A percentile compares a stretch with the other conserved stretches of the same genome.
Conservation (phyloP, 495 filamentous ascomycete genomes). For the Penicillium paxilli region DNA sequence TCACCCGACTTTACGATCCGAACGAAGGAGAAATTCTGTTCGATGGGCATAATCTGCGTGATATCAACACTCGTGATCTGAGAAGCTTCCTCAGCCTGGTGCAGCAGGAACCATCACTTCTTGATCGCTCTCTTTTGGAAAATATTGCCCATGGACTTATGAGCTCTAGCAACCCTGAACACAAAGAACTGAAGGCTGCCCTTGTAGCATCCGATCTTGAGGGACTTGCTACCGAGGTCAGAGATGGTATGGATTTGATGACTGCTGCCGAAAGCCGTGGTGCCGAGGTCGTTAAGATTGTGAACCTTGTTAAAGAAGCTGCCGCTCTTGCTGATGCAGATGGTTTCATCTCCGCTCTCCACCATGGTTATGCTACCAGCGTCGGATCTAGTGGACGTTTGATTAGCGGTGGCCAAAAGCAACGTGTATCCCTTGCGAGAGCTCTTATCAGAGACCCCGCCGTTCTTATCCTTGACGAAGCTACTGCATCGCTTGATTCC, state of each 20-base stretch:
- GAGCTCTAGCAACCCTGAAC: conserved; percentile 50
- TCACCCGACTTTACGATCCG: conserved; percentile 53
- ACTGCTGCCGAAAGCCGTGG: conserved; percentile 31
- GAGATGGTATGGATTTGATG: conserved; percentile 36
- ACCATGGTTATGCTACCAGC: conserved; percentile 50
- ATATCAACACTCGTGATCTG: conserved; percentile 57
- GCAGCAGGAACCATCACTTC: conserved; percentile 65
- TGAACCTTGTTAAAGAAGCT: conserved; percentile 38
- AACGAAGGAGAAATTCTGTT: conserved; percentile 48
- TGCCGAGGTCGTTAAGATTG: conserved; percentile 34
- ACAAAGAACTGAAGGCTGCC: conserved; percentile 37
- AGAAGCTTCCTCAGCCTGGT: conserved; percentile 61
- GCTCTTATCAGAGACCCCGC: conserved; percentile 74
- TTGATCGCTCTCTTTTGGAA: conserved; percentile 65
- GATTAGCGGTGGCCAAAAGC: conserved; percentile 65
- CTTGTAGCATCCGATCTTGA: conserved; percentile 31
- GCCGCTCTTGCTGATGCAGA: conserved; percentile 42
- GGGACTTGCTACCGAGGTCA: conserved; percentile 31
- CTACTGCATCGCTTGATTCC: conserved; percentile 62
- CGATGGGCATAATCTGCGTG: conserved; percentile 52
- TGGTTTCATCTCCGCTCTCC: conserved; percentile 46
- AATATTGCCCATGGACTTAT: conserved; percentile 68
- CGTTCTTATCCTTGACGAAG: conserved; percentile 84
- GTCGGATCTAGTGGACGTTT: conserved; percentile 57
- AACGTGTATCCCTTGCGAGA: conserved; percentile 66